A percentile compares a stretch with the other conserved stretches of the same genome.
phyloP scores from a whole-genome alignment of 108 stramenopile species.

The Cyclotella distinguenda region DNA sequence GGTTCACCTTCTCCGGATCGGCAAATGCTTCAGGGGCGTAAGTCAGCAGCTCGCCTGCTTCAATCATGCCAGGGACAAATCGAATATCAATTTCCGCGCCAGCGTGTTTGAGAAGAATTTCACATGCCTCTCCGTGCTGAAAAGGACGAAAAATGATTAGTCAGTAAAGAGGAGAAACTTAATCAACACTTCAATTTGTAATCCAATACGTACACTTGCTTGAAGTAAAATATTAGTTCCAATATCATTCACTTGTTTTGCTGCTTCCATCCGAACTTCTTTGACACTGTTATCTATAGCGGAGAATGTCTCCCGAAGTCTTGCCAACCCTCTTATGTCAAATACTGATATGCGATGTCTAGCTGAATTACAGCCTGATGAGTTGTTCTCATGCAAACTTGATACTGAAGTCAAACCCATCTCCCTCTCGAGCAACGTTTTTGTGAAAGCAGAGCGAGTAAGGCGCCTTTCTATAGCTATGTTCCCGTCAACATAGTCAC shows the following conservation, averaged over 20 bases:
- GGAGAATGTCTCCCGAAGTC: constrained; percentile 70
- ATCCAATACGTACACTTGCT: constrained; percentile 14
- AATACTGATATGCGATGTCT: constrained; percentile 59
- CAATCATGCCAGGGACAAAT: constrained; percentile 54
- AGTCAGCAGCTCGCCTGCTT: constrained; percentile 57
- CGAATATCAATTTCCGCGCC: constrained; percentile 52
- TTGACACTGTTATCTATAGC: constrained; percentile 75
- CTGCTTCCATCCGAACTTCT: constrained; percentile 27
- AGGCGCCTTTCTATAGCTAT: constrained; percentile 42
- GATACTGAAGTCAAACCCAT: constrained; percentile 12
- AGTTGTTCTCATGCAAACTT: not conserved
- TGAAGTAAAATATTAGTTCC: constrained; percentile 46
- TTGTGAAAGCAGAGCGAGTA: constrained; percentile 74
- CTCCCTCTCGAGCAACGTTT: constrained; percentile 52
- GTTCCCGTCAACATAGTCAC: not conserved
- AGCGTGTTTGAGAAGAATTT: constrained; percentile 60
- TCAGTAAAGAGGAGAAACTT: not conserved
- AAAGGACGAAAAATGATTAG: not conserved
- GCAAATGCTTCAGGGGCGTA: constrained; percentile 60
- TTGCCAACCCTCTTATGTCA: constrained; percentile 66
- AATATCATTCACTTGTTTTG: constrained; percentile 20
- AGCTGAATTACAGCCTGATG: constrained; percentile 8
- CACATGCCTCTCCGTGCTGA: constrained; percentile 67
- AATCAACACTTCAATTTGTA: not conserved
- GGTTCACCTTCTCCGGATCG: constrained; percentile 44